Base-by-base conservation (phyloP, 495 filamentous ascomycete genomes). In the Penicillium argentinense region DNA sequence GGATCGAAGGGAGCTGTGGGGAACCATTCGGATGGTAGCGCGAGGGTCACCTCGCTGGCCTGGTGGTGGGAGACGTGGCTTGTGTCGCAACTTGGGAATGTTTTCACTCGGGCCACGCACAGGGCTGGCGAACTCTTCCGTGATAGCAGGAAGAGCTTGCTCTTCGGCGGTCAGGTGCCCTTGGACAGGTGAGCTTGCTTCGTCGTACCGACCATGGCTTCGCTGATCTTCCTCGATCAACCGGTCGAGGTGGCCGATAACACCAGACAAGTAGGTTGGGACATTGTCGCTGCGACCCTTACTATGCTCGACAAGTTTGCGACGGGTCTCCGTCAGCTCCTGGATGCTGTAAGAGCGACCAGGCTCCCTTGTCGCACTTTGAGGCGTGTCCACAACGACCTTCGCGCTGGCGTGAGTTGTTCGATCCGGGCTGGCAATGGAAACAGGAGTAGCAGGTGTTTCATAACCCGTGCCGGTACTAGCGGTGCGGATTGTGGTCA, bases 171-270 rank as follows among this genome's bases (percentile, higher is more conserved):
- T 66, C 3, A 62, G 59, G 41, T 79, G 77, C 82, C 17, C 83
- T 85, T 5, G 68, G 19, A 0, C 19, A 40, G 11, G 40, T 30
- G n/a, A 19, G 55, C 24, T 43, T 61, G 12, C 28, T 52, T 50
- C 40, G 27, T 37, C 39, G 7, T 18, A n/a, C 5, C 13, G 3
- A 4, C 39, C 29, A 39, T 54, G 19, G 7, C 33, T 26, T 1
- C 11, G 25, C 30, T 61, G 37, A 9, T 71, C 71, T 26, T 78
- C 70, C 42, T 79, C 70, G 56, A 84, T 82, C 39, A 85, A 64
- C n/a, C 76, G 68, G 57, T 86, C 82, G 21, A 86, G 67, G 42
- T 85, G 77, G 1, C 71, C 69, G 29, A 87, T 80, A 3, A 87
- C 76, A 24, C 79, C 76, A 14, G 77, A 73, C 21, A 87, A 62